Evolutionary conservation across 2,329 filamentous ascomycete genomes (phyloP).

Genomic region (Tolypocladium nubicola): DNA sequence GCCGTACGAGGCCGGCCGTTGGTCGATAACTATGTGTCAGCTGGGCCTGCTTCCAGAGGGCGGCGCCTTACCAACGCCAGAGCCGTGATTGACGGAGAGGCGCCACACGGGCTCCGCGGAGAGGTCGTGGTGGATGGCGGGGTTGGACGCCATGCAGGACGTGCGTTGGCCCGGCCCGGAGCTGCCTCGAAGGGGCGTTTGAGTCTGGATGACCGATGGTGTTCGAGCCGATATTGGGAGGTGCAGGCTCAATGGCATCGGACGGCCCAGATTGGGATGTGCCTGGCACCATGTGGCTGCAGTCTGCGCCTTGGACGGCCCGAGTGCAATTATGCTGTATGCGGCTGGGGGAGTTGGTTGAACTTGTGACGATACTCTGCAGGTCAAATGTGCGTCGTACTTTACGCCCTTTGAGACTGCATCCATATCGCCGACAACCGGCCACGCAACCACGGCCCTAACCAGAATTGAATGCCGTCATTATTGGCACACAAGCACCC

Average conservation of each 20-base stretch:
- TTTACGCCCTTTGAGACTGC: not conserved
- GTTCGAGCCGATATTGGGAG: too few species aligned
- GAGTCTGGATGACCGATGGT: too few species aligned
- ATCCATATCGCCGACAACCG: not conserved
- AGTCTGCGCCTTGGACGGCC: not conserved
- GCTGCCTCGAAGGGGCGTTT: not conserved
- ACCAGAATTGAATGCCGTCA: too few species aligned
- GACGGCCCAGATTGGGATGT: not conserved
- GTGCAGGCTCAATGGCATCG: not conserved
- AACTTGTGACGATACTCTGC: too few species aligned
- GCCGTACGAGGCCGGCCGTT: not conserved
- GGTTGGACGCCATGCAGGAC: not conserved
- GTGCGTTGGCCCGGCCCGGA: not conserved
- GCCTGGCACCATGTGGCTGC: not conserved
- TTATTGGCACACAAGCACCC: not conserved
- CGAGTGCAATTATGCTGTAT: not conserved
- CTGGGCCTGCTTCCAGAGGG: not conserved
- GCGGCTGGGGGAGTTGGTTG: too few species aligned
- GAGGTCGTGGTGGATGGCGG: not conserved
- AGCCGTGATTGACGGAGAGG: not conserved
- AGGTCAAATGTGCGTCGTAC: too few species aligned
- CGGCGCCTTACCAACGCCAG: not conserved
- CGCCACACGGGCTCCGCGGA: not conserved
- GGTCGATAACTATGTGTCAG: not conserved
- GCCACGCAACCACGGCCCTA: too few species aligned